phyloP scores from a whole-genome alignment of 768 basidiomycete genomes.

The Lactifluus subvellereus region DNA sequence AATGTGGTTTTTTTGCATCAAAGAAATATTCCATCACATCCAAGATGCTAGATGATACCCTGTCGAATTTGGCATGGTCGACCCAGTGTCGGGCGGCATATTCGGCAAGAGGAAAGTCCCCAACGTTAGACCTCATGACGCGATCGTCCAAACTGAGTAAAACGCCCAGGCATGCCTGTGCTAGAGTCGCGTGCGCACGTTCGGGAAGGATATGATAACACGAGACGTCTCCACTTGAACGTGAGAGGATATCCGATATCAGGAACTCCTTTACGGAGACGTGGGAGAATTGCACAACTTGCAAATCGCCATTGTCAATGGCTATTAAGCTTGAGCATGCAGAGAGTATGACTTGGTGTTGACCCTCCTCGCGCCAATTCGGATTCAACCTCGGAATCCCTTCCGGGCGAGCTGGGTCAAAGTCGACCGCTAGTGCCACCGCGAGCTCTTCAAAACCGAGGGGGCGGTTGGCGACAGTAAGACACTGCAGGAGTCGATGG shows the following conservation, averaged over 20 bases:
- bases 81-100: background rate
- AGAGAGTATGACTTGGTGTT: background rate
- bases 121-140: background rate
- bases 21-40: background rate
- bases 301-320: background rate
- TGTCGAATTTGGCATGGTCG: background rate
- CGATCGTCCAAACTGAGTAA: constrained; percentile 1
- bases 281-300: constrained; percentile 14
- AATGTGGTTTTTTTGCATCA: background rate
- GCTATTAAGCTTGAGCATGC: constrained; percentile 5
- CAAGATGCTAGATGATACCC: background rate
- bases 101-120: background rate
- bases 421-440: constrained; percentile 10
- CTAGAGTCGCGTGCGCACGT: background rate
- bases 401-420: background rate
- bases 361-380: background rate
- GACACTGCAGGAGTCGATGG: background rate
- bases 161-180: constrained; percentile 1
- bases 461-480: background rate
- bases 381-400: background rate
- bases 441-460: background rate
- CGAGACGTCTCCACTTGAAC: background rate
- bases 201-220: background rate
- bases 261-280: constrained; percentile 11
- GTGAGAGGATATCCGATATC: background rate